These are phyloP conservation scores for Pneumocystis murina DNA, from an alignment of 1,139 yeast genomes.

Conservation along the genomic window DNA sequence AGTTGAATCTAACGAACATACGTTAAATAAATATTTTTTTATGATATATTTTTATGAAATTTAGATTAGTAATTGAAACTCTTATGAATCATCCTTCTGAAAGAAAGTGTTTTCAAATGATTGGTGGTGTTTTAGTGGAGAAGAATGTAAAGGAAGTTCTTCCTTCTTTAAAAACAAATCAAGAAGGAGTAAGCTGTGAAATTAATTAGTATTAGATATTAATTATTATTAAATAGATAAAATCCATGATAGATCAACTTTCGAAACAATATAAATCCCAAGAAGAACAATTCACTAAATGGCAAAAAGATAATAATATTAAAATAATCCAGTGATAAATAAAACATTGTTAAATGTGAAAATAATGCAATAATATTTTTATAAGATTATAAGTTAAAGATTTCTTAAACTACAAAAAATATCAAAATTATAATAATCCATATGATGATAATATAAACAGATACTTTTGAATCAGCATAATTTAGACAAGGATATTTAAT, in stretches of 20 bases:
- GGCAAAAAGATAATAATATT: not conserved
- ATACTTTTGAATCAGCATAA: not conserved
- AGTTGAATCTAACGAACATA: constrained; percentile 30
- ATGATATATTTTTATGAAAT: not conserved
- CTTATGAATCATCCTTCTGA: constrained; percentile 36
- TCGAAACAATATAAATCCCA: not conserved
- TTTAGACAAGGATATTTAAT: not conserved
- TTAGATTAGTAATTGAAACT: constrained; percentile 39
- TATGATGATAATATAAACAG: not conserved
- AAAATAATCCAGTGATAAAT: not conserved
- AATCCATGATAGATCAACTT: not conserved
- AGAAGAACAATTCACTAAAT: not conserved
- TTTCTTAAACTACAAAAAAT: not conserved
- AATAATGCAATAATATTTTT: not conserved
- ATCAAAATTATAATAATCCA: not conserved
- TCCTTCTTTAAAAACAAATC: constrained; percentile 50
- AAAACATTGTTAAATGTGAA: not conserved
- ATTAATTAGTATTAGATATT: not conserved
- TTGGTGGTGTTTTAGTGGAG: constrained; percentile 84
- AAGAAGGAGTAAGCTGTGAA: constrained; percentile 24
- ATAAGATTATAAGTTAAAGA: not conserved
- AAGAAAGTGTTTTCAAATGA: constrained; percentile 81
- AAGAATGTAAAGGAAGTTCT: constrained; percentile 63
- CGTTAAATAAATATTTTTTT: constrained; percentile 15
- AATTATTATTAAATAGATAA: not conserved